phyloP scores from a whole-genome alignment of 2,329 filamentous ascomycete genomes.

The Cladorrhinum sp. region DNA sequence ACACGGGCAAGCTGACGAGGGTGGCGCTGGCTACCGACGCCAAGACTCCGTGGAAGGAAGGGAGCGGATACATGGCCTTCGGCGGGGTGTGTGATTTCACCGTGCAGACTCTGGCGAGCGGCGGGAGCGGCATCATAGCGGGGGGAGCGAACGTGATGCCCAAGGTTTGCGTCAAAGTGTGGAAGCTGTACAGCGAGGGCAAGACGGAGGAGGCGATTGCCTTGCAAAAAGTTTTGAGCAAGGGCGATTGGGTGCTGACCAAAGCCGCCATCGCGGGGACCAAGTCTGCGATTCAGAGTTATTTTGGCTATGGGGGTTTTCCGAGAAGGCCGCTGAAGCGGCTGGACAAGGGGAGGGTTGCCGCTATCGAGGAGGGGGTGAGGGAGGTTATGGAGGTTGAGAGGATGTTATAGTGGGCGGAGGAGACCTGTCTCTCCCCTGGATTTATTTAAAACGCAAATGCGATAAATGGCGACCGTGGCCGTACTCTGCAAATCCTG shows the following conservation, averaged over 20 bases:
- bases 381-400: slow-evolving; percentile 66
- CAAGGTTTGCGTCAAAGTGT: slow-evolving; percentile 74
- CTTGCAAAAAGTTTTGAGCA: slow-evolving; percentile 73
- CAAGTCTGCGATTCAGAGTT: slow-evolving; percentile 75
- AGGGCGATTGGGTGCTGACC: slow-evolving; percentile 79
- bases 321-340: slow-evolving; percentile 70
- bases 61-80: slow-evolving; percentile 76
- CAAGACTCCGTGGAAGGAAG: slow-evolving; percentile 58
- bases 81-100: slow-evolving; percentile 88
- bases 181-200: slow-evolving; percentile 71
- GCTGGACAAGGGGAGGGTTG: slow-evolving; percentile 54
- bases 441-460: too few species aligned
- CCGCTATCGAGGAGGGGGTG: slow-evolving; percentile 53
- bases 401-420: slow-evolving; percentile 41
- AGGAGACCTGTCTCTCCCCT: too few species aligned
- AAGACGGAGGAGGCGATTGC: slow-evolving; percentile 71
- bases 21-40: slow-evolving; percentile 72
- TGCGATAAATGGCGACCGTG: too few species aligned
- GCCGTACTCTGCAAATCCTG: too few species aligned
- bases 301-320: slow-evolving; percentile 77
- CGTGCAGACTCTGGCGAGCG: slow-evolving; percentile 73
- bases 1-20: slow-evolving; percentile 83
- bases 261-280: slow-evolving; percentile 83
- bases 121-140: slow-evolving; percentile 80
- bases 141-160: slow-evolving; percentile 84